These are phyloP conservation scores for Cymbopogon flexuosus DNA, from an alignment of 202 grass and related monocot genomes.

Conservation along the genomic window DNA sequence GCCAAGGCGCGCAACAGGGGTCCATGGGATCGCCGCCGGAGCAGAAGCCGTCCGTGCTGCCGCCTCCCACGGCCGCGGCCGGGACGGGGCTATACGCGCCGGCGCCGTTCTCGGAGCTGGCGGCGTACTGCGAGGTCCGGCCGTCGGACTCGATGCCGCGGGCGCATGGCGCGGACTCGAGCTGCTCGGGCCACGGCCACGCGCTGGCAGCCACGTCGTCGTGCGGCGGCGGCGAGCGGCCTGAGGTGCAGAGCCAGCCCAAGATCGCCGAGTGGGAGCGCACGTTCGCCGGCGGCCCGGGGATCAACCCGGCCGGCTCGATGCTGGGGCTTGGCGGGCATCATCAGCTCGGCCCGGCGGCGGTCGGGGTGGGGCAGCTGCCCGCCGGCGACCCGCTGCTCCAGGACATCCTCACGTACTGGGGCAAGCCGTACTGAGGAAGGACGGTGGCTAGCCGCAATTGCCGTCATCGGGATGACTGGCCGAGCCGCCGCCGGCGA, in stretches of 20 bases:
- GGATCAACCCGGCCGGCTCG: conserved; percentile 23
- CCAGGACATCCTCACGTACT: conserved; percentile 78
- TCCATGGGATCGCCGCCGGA: conserved; percentile 42
- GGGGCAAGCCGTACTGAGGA: conserved; percentile 63
- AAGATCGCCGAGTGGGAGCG: conserved; percentile 69
- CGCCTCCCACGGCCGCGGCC: background rate
- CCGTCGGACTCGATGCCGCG: conserved; percentile 71
- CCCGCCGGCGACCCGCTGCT: conserved; percentile 51
- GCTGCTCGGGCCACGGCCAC: conserved; percentile 77
- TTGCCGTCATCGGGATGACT: background rate
- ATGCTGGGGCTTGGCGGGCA: conserved; percentile 27
- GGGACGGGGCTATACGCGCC: conserved; percentile 14
- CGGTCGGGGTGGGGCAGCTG: background rate
- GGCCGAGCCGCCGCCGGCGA: conserved; percentile 29
- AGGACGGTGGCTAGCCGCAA: background rate
- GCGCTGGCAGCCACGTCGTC: conserved; percentile 30
- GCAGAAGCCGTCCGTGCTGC: conserved; percentile 50
- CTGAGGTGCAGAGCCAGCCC: conserved; percentile 81
- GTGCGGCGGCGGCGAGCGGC: conserved; percentile 44
- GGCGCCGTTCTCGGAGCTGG: conserved; percentile 41
- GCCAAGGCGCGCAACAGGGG: background rate
- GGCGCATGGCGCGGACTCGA: conserved; percentile 60
- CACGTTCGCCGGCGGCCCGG: conserved; percentile 29
- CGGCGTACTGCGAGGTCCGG: conserved; percentile 54
- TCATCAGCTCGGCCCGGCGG: conserved; percentile 1